Conservation (phyloP, 2,329 filamentous ascomycete species). For the Botrytis paeoniae region DNA sequence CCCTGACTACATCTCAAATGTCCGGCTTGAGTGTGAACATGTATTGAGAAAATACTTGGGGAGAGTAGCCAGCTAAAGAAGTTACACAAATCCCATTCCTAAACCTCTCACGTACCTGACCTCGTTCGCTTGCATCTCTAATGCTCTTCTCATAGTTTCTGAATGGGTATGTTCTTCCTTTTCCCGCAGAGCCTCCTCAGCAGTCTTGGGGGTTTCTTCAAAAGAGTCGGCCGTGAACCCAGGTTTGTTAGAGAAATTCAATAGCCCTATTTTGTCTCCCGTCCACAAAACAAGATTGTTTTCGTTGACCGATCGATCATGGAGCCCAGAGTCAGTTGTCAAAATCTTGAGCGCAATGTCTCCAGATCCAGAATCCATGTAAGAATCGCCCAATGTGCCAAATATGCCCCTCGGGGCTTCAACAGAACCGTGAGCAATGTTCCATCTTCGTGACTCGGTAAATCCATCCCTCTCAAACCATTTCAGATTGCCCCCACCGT, state of each 20-base stretch:
- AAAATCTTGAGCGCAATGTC: constrained; percentile 81
- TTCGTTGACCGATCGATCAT: constrained; percentile 44
- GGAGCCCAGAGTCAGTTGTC: constrained; percentile 42
- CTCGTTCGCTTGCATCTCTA: constrained; percentile 67
- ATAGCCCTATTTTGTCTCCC: constrained; percentile 74
- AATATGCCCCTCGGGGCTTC: constrained; percentile 50
- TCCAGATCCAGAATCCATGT: constrained; percentile 48
- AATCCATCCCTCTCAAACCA: constrained; percentile 87
- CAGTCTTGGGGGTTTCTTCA: constrained; percentile 41
- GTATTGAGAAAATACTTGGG: neutral
- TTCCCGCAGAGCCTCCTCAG: constrained; percentile 50
- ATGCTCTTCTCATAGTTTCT: constrained; percentile 68
- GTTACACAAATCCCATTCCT: constrained; percentile 45
- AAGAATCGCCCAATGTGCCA: constrained; percentile 43
- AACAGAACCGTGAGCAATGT: constrained; percentile 54
- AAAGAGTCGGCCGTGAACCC: constrained; percentile 52
- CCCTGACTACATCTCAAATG: constrained; percentile 6
- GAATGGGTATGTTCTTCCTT: constrained; percentile 59
- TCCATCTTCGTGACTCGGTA: constrained; percentile 54
- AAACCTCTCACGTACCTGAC: constrained; percentile 69
- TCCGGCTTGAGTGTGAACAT: constrained; percentile 5
- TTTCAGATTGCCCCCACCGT: constrained; percentile 78
- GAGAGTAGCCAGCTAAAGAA: constrained; percentile 9
- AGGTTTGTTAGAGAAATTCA: constrained; percentile 57
- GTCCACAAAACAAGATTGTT: constrained; percentile 85